A percentile compares a stretch with the other conserved stretches of the same genome.
These are phyloP conservation scores for Volvox reticuliferus DNA, from an alignment of 139 green algal genomes.

Conservation along the genomic window DNA sequence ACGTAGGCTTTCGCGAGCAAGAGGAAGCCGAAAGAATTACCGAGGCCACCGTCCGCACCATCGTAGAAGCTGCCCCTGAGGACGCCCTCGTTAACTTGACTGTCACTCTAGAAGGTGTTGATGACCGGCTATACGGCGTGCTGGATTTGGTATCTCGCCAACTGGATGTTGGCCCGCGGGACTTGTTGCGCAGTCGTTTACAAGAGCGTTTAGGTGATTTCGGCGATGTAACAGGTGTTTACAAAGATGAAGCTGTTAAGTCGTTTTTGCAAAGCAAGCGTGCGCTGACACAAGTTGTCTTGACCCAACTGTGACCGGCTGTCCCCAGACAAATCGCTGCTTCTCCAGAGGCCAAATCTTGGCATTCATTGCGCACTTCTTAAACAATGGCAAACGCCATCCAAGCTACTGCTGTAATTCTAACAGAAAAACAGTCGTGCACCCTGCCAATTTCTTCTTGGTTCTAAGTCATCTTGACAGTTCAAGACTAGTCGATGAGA, in stretches of 20 bases:
- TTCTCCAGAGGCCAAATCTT: too few species aligned
- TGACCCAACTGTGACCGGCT: background rate
- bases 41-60: background rate
- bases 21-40: too few species aligned
- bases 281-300: background rate
- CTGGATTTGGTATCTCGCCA: background rate
- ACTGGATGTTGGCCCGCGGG: background rate
- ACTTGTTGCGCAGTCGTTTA: background rate
- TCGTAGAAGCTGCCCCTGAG: background rate
- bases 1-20: too few species aligned
- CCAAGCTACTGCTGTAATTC: too few species aligned
- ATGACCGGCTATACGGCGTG: background rate
- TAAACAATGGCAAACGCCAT: too few species aligned
- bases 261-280: background rate
- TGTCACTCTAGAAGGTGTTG: constrained; percentile 9
- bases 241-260: background rate
- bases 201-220: constrained; percentile 2
- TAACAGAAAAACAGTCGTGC: too few species aligned
- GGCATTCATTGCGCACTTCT: too few species aligned
- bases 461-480: too few species aligned
- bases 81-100: background rate
- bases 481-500: too few species aligned
- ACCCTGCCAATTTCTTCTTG: too few species aligned
- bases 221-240: background rate
- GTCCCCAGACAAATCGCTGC: too few species aligned